A percentile compares a stretch with the other conserved stretches of the same genome.
phyloP scores from a whole-genome alignment of 2,329 filamentous ascomycete genomes.

The Paecilomyces fulvus region DNA sequence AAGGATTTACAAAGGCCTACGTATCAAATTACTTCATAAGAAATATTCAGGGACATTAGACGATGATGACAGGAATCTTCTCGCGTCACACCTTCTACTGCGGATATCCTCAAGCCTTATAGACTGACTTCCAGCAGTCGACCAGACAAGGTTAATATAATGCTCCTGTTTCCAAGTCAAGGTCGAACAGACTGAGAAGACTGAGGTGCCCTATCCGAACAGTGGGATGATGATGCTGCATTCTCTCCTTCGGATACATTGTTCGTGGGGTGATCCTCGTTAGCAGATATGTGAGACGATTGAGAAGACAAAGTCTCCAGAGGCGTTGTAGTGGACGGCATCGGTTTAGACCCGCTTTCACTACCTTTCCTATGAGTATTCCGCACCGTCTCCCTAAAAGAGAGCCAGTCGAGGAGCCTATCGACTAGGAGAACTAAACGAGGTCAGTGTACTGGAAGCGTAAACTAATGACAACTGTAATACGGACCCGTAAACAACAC shows the following conservation, averaged over 20 bases:
- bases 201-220: neutral
- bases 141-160: no score
- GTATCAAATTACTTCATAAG: no score
- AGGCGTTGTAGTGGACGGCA: neutral
- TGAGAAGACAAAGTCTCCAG: neutral
- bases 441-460: neutral
- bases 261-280: neutral
- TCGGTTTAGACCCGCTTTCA: conserved; percentile 2
- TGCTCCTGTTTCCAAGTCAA: neutral
- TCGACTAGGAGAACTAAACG: conserved; percentile 25
- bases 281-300: neutral
- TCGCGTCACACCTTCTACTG: no score
- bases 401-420: conserved; percentile 25
- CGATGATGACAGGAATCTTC: no score
- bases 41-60: no score
- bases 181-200: neutral
- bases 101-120: no score
- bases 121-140: no score
- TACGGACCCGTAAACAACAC: conserved; percentile 22
- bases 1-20: no score
- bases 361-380: conserved; percentile 17
- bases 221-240: neutral
- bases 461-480: neutral
- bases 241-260: neutral
- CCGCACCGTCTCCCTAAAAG: conserved; percentile 13